phyloP scores from a whole-genome alignment of 257 asterid genomes.

The Mentha longifolia region DNA sequence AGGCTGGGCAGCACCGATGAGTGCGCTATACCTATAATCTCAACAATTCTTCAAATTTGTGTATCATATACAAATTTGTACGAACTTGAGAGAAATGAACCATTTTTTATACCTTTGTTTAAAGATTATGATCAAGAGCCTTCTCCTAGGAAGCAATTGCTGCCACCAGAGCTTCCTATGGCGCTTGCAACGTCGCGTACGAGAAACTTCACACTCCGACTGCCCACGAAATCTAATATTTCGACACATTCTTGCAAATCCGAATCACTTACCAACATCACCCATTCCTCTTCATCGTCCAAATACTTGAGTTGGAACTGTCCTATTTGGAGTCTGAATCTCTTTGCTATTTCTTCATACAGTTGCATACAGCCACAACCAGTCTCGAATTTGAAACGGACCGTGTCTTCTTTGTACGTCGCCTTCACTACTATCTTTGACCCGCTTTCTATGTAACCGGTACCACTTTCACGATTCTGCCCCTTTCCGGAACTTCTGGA shows the following conservation, averaged over 20 bases:
- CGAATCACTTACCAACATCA: conserved; percentile 79
- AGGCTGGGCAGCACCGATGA: conserved; percentile 1
- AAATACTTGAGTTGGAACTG: conserved; percentile 81
- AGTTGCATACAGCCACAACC: conserved; percentile 57
- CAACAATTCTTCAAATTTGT: conserved; percentile 3
- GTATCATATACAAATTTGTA: neutral
- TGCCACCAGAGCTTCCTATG: conserved; percentile 81
- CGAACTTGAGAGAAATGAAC: neutral
- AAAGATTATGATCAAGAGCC: conserved; percentile 18
- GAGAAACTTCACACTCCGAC: conserved; percentile 59
- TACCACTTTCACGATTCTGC: conserved; percentile 37
- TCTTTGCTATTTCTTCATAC: conserved; percentile 72
- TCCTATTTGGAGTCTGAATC: conserved; percentile 69
- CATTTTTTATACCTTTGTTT: too few species aligned
- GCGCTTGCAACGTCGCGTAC: conserved; percentile 59
- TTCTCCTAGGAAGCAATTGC: conserved; percentile 60
- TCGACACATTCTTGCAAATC: conserved; percentile 87
- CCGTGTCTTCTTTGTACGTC: conserved; percentile 65
- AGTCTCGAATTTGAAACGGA: conserved; percentile 71
- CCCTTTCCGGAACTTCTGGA: conserved; percentile 49
- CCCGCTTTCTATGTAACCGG: conserved; percentile 46
- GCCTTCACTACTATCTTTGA: conserved; percentile 66
- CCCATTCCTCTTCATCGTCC: conserved; percentile 97
- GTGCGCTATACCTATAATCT: conserved; percentile 7
- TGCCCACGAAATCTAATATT: conserved; percentile 56